Evolutionary conservation across 2,329 filamentous ascomycete species (phyloP).

Genomic region (Sporothrix protearum): DNA sequence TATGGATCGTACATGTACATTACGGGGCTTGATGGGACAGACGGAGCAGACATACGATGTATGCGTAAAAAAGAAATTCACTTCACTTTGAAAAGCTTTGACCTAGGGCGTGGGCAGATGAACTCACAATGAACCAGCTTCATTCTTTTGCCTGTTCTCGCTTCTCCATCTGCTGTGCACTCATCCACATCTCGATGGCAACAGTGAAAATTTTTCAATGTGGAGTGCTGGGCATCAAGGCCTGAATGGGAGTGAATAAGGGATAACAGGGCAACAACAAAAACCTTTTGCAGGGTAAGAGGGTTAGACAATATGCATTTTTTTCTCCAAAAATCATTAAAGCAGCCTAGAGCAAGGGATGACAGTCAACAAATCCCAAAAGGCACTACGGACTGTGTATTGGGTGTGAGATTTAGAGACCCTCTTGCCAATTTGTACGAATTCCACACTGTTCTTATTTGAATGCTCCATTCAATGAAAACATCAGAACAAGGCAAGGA

Average conservation of each 20-base stretch:
- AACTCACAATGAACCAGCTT: not conserved
- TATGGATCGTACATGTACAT: not conserved
- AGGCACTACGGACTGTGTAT: not conserved
- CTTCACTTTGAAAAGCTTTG: not conserved
- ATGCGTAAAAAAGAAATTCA: not conserved
- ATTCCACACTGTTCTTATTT: not conserved
- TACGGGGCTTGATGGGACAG: not conserved
- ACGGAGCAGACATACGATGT: no score
- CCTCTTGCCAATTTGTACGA: not conserved
- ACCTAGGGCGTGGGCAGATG: not conserved
- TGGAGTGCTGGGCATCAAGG: not conserved
- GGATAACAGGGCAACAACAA: not conserved
- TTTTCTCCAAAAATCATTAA: not conserved
- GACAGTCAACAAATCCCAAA: not conserved
- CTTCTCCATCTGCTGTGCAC: not conserved
- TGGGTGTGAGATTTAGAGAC: not conserved
- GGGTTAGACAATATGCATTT: no score
- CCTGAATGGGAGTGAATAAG: not conserved
- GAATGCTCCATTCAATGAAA: not conserved
- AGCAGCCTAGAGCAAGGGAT: not conserved
- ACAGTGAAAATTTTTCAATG: constrained; percentile 10
- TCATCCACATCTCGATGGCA: not conserved
- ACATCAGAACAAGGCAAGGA: not conserved
- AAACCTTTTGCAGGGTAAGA: not conserved
- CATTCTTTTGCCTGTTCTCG: not conserved